These are phyloP conservation scores for Schizochytrium sp. DNA, from an alignment of 108 stramenopile genomes.

Conservation along the genomic window DNA sequence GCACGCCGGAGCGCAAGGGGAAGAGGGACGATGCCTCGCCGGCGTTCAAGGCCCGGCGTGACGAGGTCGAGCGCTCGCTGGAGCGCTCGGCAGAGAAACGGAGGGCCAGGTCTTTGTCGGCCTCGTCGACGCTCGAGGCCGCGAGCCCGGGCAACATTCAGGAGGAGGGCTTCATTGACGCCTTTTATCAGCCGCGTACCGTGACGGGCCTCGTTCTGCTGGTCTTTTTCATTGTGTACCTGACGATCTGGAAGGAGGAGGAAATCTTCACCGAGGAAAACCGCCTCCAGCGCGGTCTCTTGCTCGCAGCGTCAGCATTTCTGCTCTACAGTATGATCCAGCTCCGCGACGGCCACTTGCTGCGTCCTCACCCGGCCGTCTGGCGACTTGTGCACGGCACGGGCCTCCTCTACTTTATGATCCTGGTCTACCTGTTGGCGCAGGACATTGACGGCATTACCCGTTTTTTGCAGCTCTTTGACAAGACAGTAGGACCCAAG, in stretches of 20 bases:
- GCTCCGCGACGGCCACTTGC: constrained; percentile 1
- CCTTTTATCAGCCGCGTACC: background rate
- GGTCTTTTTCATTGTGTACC: background rate
- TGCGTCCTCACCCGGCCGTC: constrained; percentile 22
- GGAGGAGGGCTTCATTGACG: constrained; percentile 14
- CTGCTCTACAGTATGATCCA: constrained; percentile 12
- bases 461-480: background rate
- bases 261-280: background rate
- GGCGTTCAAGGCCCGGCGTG: too few species aligned
- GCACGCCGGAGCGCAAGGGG: too few species aligned
- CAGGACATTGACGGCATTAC: background rate
- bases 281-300: background rate
- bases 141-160: background rate
- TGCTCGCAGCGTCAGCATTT: background rate
- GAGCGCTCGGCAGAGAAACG: background rate
- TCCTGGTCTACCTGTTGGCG: constrained; percentile 9
- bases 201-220: background rate
- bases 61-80: too few species aligned
- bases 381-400: constrained; percentile 19
- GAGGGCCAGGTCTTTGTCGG: background rate
- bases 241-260: background rate
- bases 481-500: background rate
- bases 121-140: background rate
- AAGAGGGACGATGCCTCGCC: too few species aligned
- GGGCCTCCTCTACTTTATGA: constrained; percentile 17